Evolutionary conservation across 352 stramenopile genomes (phyloP), one percentile per base, ranked within the genome.

Genomic region (Phytopythium boreale): DNA sequence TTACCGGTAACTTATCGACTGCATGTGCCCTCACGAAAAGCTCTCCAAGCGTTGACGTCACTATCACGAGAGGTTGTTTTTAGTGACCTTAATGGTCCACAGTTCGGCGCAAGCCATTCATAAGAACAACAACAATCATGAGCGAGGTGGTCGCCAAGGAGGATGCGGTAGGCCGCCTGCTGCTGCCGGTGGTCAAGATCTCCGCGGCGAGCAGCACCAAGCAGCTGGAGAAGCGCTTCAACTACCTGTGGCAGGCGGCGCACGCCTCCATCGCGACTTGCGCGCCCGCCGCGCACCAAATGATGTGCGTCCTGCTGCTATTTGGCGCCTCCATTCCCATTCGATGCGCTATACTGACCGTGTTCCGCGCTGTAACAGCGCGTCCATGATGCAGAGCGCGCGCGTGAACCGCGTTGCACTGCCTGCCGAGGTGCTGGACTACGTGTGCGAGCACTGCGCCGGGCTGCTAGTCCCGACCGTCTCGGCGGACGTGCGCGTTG

Each of bases 141-240:
- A 49, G 43, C 43, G 43, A 49, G 17, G 43, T 0, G n/a, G 20
- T 9, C 4, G 43, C 17, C n/a, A n/a, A n/a, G 1, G 44, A 15
- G 5, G 15, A 1, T 22, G 14, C 19, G 52, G 31, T 46, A 31
- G 47, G 34, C 4, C 44, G 46, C 43, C 59, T 85, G 34, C 58
- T 78, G 57, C 64, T 88, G 36, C 76, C 79, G 41, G 70, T 74
- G 47, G 66, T 88, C 47, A 80, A 75, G 59, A 50, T 85, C 26
- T 56, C 68, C 36, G 71, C 56, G 0, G 58, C 63, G 0, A 63
- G 69, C 47, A 82, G 74, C 71, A 65, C 80, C 8, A 79, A 79
- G 37, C 80, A 88, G 64, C 69, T 92, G 1, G 78, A 91, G 64
- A 84, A 88, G 61, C 80, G 79, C 41, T 77, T 91, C 59, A 72